Conservation (phyloP, 2,329 filamentous ascomycete genomes). For the Aspergillus tamarii region DNA sequence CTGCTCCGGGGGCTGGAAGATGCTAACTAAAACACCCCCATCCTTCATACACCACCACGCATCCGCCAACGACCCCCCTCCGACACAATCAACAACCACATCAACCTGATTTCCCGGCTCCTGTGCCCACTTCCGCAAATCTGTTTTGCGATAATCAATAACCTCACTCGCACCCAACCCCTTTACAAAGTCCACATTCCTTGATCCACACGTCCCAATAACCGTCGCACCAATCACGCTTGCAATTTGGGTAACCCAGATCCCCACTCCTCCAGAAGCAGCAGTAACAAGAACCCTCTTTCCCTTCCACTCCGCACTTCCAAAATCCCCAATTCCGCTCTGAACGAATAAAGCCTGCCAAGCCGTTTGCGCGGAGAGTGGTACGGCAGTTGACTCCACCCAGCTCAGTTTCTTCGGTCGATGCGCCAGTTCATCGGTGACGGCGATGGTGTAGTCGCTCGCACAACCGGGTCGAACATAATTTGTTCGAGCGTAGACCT, state of each 20-base stretch:
- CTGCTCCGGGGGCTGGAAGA: constrained; percentile 41
- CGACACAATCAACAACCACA: constrained; percentile 50
- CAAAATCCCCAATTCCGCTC: constrained; percentile 25
- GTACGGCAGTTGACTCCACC: constrained; percentile 43
- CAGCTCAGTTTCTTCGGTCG: constrained; percentile 40
- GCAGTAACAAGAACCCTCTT: constrained; percentile 50
- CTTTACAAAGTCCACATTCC: constrained; percentile 45
- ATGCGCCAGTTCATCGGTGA: constrained; percentile 41
- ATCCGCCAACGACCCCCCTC: constrained; percentile 45
- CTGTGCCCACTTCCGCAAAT: constrained; percentile 34
- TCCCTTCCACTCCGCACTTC: constrained; percentile 23
- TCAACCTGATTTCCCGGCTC: constrained; percentile 39
- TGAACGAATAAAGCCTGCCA: constrained; percentile 51
- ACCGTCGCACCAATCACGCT: constrained; percentile 37
- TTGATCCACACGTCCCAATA: constrained; percentile 43
- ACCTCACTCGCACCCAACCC: constrained; percentile 46
- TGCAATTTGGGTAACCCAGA: constrained; percentile 46
- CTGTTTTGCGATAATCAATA: constrained; percentile 42
- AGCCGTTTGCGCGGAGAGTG: constrained; percentile 47
- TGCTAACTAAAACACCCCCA: constrained; percentile 43
- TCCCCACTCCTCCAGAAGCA: constrained; percentile 50
- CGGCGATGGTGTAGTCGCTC: constrained; percentile 40
- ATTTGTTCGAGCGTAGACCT: constrained; percentile 44
- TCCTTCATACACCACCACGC: constrained; percentile 47
- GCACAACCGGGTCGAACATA: constrained; percentile 42